These are phyloP conservation scores for Thelephora aurantiotincta DNA, from an alignment of 768 basidiomycete genomes.

Conservation along the genomic window DNA sequence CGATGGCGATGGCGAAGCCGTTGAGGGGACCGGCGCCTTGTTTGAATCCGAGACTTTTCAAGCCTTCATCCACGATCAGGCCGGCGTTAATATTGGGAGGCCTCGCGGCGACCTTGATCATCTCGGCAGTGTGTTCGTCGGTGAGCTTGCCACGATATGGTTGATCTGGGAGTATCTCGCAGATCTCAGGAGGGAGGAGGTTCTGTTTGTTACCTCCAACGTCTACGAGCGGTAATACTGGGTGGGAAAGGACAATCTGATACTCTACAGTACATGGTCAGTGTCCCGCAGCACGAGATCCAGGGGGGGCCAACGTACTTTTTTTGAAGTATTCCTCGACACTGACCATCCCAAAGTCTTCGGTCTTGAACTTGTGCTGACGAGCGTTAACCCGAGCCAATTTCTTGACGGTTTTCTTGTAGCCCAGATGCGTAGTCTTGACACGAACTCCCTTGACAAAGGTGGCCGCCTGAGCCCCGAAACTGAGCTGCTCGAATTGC, in stretches of 20 bases:
- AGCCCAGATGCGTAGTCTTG: conserved; percentile 54
- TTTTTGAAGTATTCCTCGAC: conserved; percentile 33
- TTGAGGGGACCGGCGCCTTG: conserved; percentile 19
- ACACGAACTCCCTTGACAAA: conserved; percentile 59
- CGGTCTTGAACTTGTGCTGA: conserved; percentile 25
- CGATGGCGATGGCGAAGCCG: conserved; percentile 31
- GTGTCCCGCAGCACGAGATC: not conserved
- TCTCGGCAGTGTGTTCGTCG: conserved; percentile 35
- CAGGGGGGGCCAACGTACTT: conserved; percentile 19
- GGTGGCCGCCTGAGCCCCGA: conserved; percentile 40
- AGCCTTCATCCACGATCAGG: conserved; percentile 28
- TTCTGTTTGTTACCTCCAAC: conserved; percentile 30
- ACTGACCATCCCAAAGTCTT: conserved; percentile 24
- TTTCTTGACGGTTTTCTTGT: conserved; percentile 56
- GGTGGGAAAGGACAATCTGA: conserved; percentile 21
- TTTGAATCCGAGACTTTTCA: conserved; percentile 27
- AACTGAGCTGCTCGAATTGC: conserved; percentile 31
- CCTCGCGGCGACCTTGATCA: conserved; percentile 36
- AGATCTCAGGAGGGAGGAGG: conserved; percentile 33
- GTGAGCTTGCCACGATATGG: conserved; percentile 36
- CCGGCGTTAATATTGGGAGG: conserved; percentile 34
- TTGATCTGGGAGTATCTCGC: conserved; percentile 29
- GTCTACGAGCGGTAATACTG: conserved; percentile 30
- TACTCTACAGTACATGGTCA: conserved; percentile 22
- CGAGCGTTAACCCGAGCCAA: conserved; percentile 27